Conservation (phyloP, 441 rosid genomes). For the Gossypium gossypioides region DNA sequence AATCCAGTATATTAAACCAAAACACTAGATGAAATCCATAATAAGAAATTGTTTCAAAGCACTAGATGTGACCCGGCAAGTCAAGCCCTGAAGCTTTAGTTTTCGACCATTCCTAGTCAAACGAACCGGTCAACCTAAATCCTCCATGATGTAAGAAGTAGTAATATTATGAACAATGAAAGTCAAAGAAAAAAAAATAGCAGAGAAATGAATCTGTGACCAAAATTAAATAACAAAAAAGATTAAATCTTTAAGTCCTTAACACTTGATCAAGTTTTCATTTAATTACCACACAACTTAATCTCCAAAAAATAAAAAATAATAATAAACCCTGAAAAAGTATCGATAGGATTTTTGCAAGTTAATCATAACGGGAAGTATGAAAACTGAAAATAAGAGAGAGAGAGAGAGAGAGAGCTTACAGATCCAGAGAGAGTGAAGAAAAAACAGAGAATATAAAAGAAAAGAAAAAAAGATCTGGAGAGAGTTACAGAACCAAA, state of each 20-base stretch:
- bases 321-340: not conserved
- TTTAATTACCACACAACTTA: not conserved
- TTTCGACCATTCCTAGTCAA: not conserved
- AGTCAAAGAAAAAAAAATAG: not conserved
- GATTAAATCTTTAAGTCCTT: not conserved
- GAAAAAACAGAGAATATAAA: not conserved
- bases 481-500: not conserved
- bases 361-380: not conserved
- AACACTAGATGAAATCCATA: not conserved
- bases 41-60: not conserved
- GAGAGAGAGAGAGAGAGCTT: slow-evolving; percentile 15
- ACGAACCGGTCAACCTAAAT: not conserved
- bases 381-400: not conserved
- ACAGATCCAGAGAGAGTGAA: slow-evolving; percentile 32
- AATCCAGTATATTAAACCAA: not conserved
- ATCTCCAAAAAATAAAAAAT: not conserved
- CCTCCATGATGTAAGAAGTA: not conserved
- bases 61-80: not conserved
- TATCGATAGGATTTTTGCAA: not conserved
- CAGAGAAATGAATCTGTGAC: not conserved
- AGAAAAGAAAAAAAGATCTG: not conserved
- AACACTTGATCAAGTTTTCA: not conserved
- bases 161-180: not conserved
- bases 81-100: not conserved
- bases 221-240: not conserved